Conservation (phyloP, 345 rosid genomes). For the Syzygium grande region DNA sequence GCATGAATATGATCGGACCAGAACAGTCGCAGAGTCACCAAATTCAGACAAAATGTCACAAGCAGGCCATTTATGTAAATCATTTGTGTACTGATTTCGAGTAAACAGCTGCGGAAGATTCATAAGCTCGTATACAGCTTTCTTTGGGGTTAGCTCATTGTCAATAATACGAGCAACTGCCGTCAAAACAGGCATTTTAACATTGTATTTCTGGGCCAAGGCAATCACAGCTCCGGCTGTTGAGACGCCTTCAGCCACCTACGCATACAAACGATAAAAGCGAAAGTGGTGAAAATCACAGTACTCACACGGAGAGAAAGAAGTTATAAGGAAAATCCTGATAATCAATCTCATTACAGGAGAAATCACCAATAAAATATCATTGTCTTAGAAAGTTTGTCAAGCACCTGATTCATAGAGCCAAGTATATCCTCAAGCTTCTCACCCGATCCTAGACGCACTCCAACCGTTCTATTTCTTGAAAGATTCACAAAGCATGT, state of each 20-base stretch:
- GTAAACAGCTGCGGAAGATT: conserved; percentile 32
- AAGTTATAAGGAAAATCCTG: background rate
- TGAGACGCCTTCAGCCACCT: conserved; percentile 97
- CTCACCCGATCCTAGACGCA: conserved; percentile 92
- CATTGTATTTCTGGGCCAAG: conserved; percentile 89
- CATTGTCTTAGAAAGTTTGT: background rate
- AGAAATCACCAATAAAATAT: background rate
- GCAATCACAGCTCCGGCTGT: conserved; percentile 96
- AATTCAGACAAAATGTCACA: background rate
- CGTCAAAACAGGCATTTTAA: conserved; percentile 85
- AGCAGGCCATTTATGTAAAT: background rate
- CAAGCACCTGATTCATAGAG: conserved; percentile 82
- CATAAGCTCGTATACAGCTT: conserved; percentile 82
- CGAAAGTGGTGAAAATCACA: background rate
- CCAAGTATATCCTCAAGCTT: conserved; percentile 63
- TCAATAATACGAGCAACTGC: conserved; percentile 91
- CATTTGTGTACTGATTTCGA: background rate
- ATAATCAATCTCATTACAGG: background rate
- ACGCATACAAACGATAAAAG: background rate
- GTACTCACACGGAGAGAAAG: background rate
- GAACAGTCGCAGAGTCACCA: background rate
- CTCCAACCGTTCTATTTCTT: conserved; percentile 85
- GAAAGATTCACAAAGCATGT: conserved; percentile 94
- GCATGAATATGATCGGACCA: background rate
- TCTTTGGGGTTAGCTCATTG: conserved; percentile 74